Base-by-base conservation (phyloP, 768 basidiomycete genomes). In the Mycena sanguinolenta region DNA sequence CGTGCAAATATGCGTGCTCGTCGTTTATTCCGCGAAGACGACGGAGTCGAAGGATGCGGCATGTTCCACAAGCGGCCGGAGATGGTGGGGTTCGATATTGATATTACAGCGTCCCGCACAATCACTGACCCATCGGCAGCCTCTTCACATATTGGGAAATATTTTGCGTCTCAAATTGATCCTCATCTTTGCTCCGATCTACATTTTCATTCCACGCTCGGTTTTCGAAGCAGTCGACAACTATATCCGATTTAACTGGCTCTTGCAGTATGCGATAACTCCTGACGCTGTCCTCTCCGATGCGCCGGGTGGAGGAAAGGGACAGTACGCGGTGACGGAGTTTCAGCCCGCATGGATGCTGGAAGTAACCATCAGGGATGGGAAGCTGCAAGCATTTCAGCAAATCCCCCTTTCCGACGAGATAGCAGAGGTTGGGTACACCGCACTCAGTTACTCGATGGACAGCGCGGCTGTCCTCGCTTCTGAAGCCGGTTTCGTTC, bases 401-500 rank as follows among this genome's bases (percentile, higher is more conserved):
- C 65, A 67, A 13, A 28, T 60, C 13, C 50, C 39, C 16, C 54
- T 54, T 17, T 60, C 58, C 21, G 58, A 60, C 8, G 50, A 52
- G 9, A 39, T 54, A 14, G 39, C 27, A n/a, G 14, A 42, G 7
- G 23, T 16, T 21, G 58, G 50, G 0, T 67, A 67, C 39, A 67
- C 65, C 0, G 65, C 65, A 3, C 28, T 61, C 30, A 67, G 65
- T 58, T 67, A 67, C 17, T 39, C 58, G n/a, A 60, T 67, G 58
- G 1, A 1, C 9, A 67, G 65, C 23, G 65, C 65, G 13, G 38
- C 4, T 5, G 38, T 23, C 16, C 65, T 67, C 44, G 58, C 58
- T 36, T 21, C 12, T 0, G 65, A 67, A 17, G 58, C 36, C 9
- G 59, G 39, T 7, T 60, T 60, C 28, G 23, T 32, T 13, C 58